Evolutionary conservation across 768 basidiomycete species (phyloP).

Genomic region (Chiua virens): DNA sequence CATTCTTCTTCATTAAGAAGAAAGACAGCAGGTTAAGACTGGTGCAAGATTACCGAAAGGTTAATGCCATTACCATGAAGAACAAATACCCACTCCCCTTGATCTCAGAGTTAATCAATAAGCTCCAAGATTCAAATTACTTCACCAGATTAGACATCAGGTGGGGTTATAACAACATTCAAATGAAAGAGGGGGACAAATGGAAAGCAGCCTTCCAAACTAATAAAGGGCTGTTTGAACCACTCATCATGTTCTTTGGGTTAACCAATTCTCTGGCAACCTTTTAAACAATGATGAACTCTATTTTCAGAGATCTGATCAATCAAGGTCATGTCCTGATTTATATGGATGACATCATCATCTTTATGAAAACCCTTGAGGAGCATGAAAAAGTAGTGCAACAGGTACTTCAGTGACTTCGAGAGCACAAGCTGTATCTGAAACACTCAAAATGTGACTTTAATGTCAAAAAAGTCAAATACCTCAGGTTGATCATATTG

Average conservation of each 20-base stretch:
- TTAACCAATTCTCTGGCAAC: constrained; percentile 8
- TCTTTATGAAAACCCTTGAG: constrained; percentile 28
- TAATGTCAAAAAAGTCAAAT: not conserved
- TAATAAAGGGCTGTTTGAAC: not conserved
- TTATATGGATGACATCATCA: constrained; percentile 43
- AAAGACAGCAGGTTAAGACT: constrained; percentile 33
- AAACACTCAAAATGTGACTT: not conserved
- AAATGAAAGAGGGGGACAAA: constrained; percentile 26
- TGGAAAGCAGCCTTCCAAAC: constrained; percentile 34
- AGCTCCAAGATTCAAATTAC: constrained; percentile 16
- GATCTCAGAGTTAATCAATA: constrained; percentile 21
- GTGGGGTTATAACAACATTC: constrained; percentile 35
- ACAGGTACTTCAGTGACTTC: not conserved
- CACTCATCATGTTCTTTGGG: constrained; percentile 4
- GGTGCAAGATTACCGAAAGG: constrained; percentile 34
- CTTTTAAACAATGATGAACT: constrained; percentile 29
- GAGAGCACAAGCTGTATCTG: not conserved
- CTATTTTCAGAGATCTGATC: constrained; percentile 15
- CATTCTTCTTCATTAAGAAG: constrained; percentile 35
- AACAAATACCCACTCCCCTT: constrained; percentile 28
- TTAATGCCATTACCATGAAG: constrained; percentile 28
- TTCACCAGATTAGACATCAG: constrained; percentile 33
- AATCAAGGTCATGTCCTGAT: constrained; percentile 16
- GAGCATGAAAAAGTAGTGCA: constrained; percentile 20
- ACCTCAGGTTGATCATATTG: not conserved